These are phyloP conservation scores for Bretschneidera sinensis DNA, from an alignment of 345 rosid genomes.

Conservation along the genomic window DNA sequence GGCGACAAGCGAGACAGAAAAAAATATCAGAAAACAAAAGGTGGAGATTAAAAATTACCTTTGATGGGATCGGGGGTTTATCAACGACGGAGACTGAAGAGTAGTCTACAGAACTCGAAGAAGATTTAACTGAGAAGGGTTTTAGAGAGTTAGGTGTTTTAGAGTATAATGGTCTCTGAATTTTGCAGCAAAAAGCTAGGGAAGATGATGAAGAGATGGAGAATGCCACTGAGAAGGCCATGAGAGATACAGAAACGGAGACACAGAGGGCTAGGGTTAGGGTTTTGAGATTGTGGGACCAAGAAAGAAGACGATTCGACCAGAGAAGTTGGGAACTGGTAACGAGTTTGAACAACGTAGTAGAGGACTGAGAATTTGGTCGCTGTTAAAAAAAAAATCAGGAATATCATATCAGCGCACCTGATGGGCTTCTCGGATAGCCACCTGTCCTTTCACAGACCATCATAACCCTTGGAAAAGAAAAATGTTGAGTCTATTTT, in stretches of 20 bases:
- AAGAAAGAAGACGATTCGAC: conserved; percentile 20
- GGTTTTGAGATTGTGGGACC: conserved; percentile 20
- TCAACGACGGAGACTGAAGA: conserved; percentile 36
- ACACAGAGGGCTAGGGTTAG: not conserved
- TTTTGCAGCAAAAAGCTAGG: conserved; percentile 34
- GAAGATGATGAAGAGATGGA: conserved; percentile 33
- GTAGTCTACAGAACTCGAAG: conserved; percentile 45
- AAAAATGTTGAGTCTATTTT: no score
- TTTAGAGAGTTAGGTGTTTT: conserved; percentile 20
- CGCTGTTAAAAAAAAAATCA: not conserved
- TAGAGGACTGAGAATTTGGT: not conserved
- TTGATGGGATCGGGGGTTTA: conserved; percentile 35
- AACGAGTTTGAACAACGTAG: conserved; percentile 12
- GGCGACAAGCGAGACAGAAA: not conserved
- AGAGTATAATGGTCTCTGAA: conserved; percentile 24
- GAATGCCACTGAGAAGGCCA: conserved; percentile 44
- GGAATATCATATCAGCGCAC: not conserved
- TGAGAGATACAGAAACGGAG: conserved; percentile 1
- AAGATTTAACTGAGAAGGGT: conserved; percentile 56
- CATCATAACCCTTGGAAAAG: no score
- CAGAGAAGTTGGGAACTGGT: conserved; percentile 15
- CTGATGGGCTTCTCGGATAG: no score
- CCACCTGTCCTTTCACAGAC: no score
- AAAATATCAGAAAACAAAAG: not conserved
- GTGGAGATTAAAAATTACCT: conserved; percentile 29